phyloP scores from a whole-genome alignment of 2,329 filamentous ascomycete species.

The Chaetomium strumarium region DNA sequence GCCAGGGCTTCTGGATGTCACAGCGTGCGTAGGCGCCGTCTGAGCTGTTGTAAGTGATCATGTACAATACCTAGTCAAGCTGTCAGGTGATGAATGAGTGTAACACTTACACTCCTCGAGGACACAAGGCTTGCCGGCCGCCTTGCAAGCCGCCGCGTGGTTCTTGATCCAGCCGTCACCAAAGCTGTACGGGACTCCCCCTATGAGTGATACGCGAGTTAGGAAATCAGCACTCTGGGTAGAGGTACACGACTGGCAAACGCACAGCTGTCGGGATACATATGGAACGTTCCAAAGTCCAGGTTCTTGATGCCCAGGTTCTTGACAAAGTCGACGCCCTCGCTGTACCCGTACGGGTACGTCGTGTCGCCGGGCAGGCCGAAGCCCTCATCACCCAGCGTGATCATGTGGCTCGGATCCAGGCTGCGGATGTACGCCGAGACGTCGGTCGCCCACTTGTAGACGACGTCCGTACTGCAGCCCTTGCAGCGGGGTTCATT shows the following conservation, averaged over 20 bases:
- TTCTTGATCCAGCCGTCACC: conserved; percentile 33
- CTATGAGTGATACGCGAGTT: conserved; percentile 4
- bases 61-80: not conserved
- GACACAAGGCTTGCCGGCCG: conserved; percentile 36
- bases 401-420: conserved; percentile 56
- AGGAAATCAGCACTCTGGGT: not conserved
- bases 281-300: conserved; percentile 44
- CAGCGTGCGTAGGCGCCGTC: conserved; percentile 26
- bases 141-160: conserved; percentile 35
- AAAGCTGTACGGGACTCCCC: conserved; percentile 32
- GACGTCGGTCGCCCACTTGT: conserved; percentile 51
- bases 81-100: not conserved
- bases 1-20: conserved; percentile 26
- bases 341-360: conserved; percentile 24
- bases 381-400: conserved; percentile 51
- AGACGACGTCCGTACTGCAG: conserved; percentile 52
- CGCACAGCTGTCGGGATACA: conserved; percentile 34
- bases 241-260: not conserved
- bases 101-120: conserved; percentile 36
- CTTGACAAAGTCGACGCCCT: conserved; percentile 28
- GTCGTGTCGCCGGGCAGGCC: conserved; percentile 24
- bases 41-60: conserved; percentile 4
- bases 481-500: conserved; percentile 56
- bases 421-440: conserved; percentile 57
- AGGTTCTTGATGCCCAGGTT: conserved; percentile 32